Evolutionary conservation across 2,329 filamentous ascomycete genomes (phyloP), one percentile per base, ranked within the genome.

Genomic region (Chaetomiaceae sp.): DNA sequence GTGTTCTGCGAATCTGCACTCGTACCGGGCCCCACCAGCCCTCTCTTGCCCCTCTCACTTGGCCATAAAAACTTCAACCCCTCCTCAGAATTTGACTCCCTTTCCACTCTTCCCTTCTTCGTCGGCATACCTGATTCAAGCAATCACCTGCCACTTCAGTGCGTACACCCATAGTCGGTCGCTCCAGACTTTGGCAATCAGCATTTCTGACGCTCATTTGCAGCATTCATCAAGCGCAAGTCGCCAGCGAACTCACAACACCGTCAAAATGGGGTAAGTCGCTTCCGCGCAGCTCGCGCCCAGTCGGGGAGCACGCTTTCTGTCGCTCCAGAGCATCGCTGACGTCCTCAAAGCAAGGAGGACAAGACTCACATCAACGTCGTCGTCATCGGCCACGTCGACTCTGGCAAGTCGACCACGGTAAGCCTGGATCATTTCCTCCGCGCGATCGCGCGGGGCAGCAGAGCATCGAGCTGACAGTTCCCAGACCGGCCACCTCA

Each of bases 361-460:
- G 89, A 92, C 65, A 95, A 95, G 88, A 80, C 76, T 79, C 92
- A 97, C 79, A 90, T 97, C 79, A 91, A 91, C 88, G 88, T 69
- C 60, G 64, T 69, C 65, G 69, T 71, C 60, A 68, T 70, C 63
- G 65, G 56, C 84, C 92, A 96, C 87, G 91, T 96, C 89, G 91
- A 96, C 81, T 95, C 91, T 78, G 92, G 91, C 82, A 96, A 96
- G 87, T 96, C 91, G 69, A 96, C 91, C 77, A 96, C 91, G 77
- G 89, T 90, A 85, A 88, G 85, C n/a, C n/a, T n/a, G n/a, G n/a
- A n/a, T n/a, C 72, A 59, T 22, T 27, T 36, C 34, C 11, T 20
- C 3, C 37, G 5, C 25, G 4, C 20, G 12, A 25, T 15, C 27
- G 11, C 38, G 63, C 12, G 29, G 49, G 22, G 23, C 51, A 46